These are phyloP conservation scores for Hericium alpestre DNA, from an alignment of 768 basidiomycete species.

Conservation along the genomic window DNA sequence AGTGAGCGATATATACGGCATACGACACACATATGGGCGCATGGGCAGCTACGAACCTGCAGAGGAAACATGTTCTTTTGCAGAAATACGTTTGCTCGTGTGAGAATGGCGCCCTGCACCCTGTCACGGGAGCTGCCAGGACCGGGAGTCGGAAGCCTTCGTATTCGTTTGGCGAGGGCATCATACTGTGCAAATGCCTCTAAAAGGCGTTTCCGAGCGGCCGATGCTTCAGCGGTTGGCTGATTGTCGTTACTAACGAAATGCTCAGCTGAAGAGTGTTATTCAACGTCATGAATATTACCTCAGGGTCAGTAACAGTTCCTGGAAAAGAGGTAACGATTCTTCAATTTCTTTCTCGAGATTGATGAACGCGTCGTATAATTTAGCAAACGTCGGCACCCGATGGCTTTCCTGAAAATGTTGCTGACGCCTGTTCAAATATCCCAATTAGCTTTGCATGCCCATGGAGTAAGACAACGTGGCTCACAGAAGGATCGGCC, in stretches of 20 bases:
- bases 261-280: constrained; percentile 13
- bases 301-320: constrained; percentile 65
- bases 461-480: neutral
- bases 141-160: constrained; percentile 52
- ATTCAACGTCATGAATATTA: constrained; percentile 21
- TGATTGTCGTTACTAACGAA: constrained; percentile 31
- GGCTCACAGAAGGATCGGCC: constrained; percentile 67
- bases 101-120: constrained; percentile 72
- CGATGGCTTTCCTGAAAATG: constrained; percentile 46
- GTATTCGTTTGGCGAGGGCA: constrained; percentile 75
- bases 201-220: constrained; percentile 69
- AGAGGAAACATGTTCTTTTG: constrained; percentile 86
- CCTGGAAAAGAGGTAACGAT: constrained; percentile 78
- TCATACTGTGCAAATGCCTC: constrained; percentile 87
- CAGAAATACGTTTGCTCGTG: constrained; percentile 69
- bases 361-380: constrained; percentile 47
- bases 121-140: constrained; percentile 69
- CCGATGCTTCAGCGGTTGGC: constrained; percentile 56
- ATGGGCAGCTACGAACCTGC: constrained; percentile 35
- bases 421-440: constrained; percentile 56
- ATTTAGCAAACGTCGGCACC: constrained; percentile 1
- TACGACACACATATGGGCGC: neutral
- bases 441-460: neutral
- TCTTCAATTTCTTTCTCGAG: constrained; percentile 90
- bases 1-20: neutral